Evolutionary conservation across 2,329 filamentous ascomycete genomes (phyloP), one percentile per base, ranked within the genome.

Genomic region (Iodosphaeria phyllophila): DNA sequence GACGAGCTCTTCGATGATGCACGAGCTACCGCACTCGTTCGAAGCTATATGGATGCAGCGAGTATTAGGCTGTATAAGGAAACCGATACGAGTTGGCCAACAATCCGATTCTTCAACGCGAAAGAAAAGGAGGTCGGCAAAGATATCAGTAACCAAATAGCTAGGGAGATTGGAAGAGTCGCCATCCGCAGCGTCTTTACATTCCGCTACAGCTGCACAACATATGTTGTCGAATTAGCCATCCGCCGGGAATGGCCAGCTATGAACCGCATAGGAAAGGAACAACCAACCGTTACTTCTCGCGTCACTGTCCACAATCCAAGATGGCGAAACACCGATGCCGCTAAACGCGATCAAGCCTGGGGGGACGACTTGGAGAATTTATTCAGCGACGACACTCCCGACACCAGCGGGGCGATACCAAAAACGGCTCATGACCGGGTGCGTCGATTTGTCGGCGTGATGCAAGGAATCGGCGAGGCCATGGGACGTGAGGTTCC

Each of bases 141-240:
- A n/a, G n/a, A n/a, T n/a, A n/a, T n/a, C n/a, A n/a, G n/a, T n/a
- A n/a, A 19, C 18, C 18, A 33, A 18, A 9, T 22, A 2, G 13
- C 33, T 0, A 30, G 35, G 16, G 18, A 31, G 2, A 37, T 55
- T 26, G 38, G 44, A 18, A 27, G 35, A 1, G 27, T 50, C 1
- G 30, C 37, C 2, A 40, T 46, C n/a, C 50, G 44, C 23, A 44
- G 42, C 4, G 29, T 41, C 2, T 50, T 47, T 38, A 38, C 34
- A 4, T 51, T 43, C 20, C 30, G 37, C 13, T 50, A 39, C 35
- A 40, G 39, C 20, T 16, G 28, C 3, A 42, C 38, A 2, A 31
- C 35, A 4, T 55, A 51, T 23, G 27, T 35, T 7, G 29, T 55
- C 9, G 43, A 54, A 25, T 32, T 56, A 9, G 33, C 40, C 5